Conservation (phyloP, 345 rosid species). For the Laguncularia racemosa region DNA sequence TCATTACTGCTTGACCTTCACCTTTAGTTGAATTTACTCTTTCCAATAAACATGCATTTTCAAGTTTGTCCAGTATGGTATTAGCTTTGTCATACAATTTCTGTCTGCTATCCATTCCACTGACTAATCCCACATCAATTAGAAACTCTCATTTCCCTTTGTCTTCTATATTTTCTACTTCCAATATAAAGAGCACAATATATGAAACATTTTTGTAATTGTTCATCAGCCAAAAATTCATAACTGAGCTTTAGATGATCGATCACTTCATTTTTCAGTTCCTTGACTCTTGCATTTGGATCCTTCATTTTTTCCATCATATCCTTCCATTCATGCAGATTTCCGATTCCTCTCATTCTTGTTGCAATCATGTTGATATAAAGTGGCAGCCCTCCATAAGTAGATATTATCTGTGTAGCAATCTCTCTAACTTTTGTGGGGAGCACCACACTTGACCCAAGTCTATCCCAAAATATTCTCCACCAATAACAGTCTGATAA, state of each 20-base stretch:
- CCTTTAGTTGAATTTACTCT: neutral
- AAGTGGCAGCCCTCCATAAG: conserved; percentile 19
- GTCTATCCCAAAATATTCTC: conserved; percentile 3
- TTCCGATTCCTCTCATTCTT: conserved; percentile 16
- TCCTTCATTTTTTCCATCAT: conserved; percentile 4
- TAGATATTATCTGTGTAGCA: neutral
- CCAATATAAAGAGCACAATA: conserved; percentile 23
- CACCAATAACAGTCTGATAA: neutral
- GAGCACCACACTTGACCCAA: neutral
- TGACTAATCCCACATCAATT: conserved; percentile 17
- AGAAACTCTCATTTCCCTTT: conserved; percentile 6
- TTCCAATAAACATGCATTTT: conserved; percentile 17
- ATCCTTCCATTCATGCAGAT: conserved; percentile 13
- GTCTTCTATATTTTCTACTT: neutral
- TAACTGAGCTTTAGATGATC: conserved; percentile 15
- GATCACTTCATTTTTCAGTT: conserved; percentile 6
- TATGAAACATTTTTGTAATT: conserved; percentile 18
- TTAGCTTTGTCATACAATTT: conserved; percentile 9
- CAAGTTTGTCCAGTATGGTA: conserved; percentile 12
- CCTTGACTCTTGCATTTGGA: neutral
- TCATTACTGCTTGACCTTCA: neutral
- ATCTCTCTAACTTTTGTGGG: conserved; percentile 5
- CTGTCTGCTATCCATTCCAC: conserved; percentile 1
- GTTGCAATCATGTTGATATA: conserved; percentile 9
- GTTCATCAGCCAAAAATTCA: conserved; percentile 4